Evolutionary conservation across 805 yeast genomes (phyloP).

Genomic region (Wickerhamiella allomyrinae): DNA sequence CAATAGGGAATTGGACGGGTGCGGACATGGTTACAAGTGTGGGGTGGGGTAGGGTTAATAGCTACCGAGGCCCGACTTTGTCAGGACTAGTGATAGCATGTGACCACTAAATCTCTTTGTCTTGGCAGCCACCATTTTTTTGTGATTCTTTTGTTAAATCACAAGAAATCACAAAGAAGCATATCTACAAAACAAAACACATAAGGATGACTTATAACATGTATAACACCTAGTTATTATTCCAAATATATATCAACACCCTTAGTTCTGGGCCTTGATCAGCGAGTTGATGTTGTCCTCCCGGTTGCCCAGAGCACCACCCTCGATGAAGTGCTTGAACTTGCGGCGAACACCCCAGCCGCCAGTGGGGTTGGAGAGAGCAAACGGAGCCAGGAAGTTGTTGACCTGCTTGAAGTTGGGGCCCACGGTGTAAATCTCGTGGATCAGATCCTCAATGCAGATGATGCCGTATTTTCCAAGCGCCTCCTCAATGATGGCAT

Average conservation of each 20-base stretch:
- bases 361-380: conserved; percentile 91
- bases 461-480: conserved; percentile 87
- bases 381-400: conserved; percentile 98
- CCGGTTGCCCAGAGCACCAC: conserved; percentile 98
- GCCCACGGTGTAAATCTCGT: conserved; percentile 92
- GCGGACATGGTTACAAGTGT: background rate
- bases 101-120: too few relatives aligned
- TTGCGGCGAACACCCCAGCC: conserved; percentile 96
- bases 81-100: too few relatives aligned
- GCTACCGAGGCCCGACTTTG: too few relatives aligned
- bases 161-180: too few relatives aligned
- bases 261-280: conserved; percentile 85
- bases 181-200: too few relatives aligned
- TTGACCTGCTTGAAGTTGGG: conserved; percentile 97
- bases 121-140: too few relatives aligned
- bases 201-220: too few relatives aligned
- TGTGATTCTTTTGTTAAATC: too few relatives aligned
- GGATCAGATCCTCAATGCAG: conserved; percentile 87
- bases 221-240: conserved; percentile 1
- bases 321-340: conserved; percentile 94
- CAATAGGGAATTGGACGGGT: conserved; percentile 9
- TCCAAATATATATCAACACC: conserved; percentile 5
- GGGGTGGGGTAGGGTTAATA: background rate
- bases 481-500: conserved; percentile 72
- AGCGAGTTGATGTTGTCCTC: conserved; percentile 90